Base-by-base conservation (phyloP, 2,329 filamentous ascomycete species). In the Xylaria sp. region DNA sequence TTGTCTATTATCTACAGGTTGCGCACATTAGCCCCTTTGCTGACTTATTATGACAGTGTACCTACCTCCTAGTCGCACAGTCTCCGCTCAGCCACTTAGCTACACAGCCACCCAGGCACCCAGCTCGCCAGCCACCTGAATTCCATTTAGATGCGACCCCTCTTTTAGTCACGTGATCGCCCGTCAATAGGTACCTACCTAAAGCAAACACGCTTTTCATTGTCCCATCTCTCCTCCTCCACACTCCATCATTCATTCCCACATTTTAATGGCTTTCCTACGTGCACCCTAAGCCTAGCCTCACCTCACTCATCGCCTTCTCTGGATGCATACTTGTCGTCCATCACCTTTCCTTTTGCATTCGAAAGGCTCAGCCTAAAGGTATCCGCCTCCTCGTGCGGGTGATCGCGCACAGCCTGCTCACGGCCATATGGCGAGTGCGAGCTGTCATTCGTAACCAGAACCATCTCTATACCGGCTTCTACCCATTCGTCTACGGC, bases 401-500 rank as follows among this genome's bases (percentile, higher is more conserved):
- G 69, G 64, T 70, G 60, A 65, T 65, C 70, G 65, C 70, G 70
- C 70, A 70, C 65, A 18, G 68, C 47, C 70, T 62, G 68, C 70
- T 71, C 70, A 70, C 66, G 70, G 69, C 62, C 68, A 66, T 57
- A 60, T 16, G 68, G 59, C 70, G 65, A 68, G 70, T 71, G 62
- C 51, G 68, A 71, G 59, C 61, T 5, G 68, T 70, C 57, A 68
- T 62, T 70, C 55, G 68, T 68, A 64, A 68, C 69, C 69, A 71
- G 65, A 65, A 66, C 60, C 68, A 70, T 59, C 62, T 64, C 21
- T 68, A 0, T 61, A 70, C 70, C 59, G 70, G 68, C 69, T 37
- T 71, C 70, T 71, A 71, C 70, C 70, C 70, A 70, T 71, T 44
- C 59, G 65, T 23, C 70, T 70, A 68, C 70, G 70, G 70, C 62